Evolutionary conservation across 2,329 filamentous ascomycete genomes (phyloP).

Genomic region (Neopestalotiopsis sp.): DNA sequence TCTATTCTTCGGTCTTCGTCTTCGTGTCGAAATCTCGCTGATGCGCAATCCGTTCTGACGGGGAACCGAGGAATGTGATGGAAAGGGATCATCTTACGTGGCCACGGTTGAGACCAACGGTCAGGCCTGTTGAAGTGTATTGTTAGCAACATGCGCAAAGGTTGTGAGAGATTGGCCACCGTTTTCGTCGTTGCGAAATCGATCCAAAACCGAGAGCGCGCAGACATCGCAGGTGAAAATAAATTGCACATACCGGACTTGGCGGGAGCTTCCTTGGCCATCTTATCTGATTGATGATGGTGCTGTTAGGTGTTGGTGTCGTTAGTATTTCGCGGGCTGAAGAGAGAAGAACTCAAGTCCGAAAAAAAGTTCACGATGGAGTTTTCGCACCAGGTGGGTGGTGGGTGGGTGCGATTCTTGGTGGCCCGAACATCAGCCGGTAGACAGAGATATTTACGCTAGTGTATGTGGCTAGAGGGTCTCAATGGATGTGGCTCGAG

Average conservation of each 20-base stretch:
- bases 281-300: conserved; percentile 34
- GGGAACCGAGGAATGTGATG: neutral
- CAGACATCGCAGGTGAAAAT: neutral
- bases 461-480: neutral
- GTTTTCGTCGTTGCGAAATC: neutral
- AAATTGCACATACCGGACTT: conserved; percentile 44
- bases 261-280: conserved; percentile 65
- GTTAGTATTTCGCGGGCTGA: conserved; percentile 29
- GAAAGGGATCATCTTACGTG: conserved; percentile 56
- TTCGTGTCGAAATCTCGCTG: conserved; percentile 1
- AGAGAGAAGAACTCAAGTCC: conserved; percentile 12
- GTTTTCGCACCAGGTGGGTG: conserved; percentile 16
- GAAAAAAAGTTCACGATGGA: conserved; percentile 26
- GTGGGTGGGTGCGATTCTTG: neutral
- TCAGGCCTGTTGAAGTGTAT: conserved; percentile 40
- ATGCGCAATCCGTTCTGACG: neutral
- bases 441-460: neutral
- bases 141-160: conserved; percentile 27
- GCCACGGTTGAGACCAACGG: conserved; percentile 67
- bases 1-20: neutral
- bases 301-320: conserved; percentile 36
- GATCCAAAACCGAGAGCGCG: neutral
- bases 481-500: too few relatives aligned
- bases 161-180: neutral
- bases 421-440: conserved; percentile 4